Conservation (phyloP, 75 land plant species). For the Cryptomeria japonica region DNA sequence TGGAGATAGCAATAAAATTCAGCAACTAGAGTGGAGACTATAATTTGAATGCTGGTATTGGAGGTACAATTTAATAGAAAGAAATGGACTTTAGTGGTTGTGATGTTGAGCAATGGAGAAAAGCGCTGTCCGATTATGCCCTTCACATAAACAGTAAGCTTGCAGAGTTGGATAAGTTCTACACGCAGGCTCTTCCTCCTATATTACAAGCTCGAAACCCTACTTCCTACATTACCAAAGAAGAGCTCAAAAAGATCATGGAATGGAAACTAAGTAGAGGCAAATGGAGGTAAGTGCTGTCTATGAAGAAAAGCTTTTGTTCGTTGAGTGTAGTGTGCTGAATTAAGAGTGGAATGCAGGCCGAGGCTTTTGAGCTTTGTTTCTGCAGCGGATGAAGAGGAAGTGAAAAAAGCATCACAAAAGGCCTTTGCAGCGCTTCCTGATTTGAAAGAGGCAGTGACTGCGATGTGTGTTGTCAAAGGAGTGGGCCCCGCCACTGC, state of each 20-base stretch:
- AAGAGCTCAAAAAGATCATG: slow-evolving; percentile 74
- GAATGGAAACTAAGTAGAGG: slow-evolving; percentile 88
- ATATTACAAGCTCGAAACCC: slow-evolving; percentile 54
- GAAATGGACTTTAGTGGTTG: slow-evolving; percentile 29
- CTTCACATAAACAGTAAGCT: slow-evolving; percentile 54
- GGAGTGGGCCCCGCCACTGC: slow-evolving; percentile 95
- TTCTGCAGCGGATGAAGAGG: slow-evolving; percentile 49
- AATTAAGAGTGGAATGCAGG: slow-evolving; percentile 24
- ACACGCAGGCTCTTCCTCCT: slow-evolving; percentile 55
- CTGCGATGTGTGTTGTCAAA: slow-evolving; percentile 62
- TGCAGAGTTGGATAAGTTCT: slow-evolving; percentile 53
- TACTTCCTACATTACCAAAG: slow-evolving; percentile 53
- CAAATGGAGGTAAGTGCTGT: slow-evolving; percentile 64
- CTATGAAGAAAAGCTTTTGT: neutral
- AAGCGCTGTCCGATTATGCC: slow-evolving; percentile 27
- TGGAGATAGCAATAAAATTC: no score
- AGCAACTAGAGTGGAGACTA: no score
- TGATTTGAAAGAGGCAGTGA: slow-evolving; percentile 61
- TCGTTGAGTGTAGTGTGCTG: neutral
- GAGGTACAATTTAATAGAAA: no score
- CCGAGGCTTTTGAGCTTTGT: slow-evolving; percentile 75
- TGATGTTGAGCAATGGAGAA: slow-evolving; percentile 29
- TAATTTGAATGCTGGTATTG: no score
- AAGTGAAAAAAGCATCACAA: slow-evolving; percentile 63
- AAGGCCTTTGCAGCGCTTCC: slow-evolving; percentile 77